phyloP scores from a whole-genome alignment of 345 rosid genomes.

The Excoecaria cochinchinensis region DNA sequence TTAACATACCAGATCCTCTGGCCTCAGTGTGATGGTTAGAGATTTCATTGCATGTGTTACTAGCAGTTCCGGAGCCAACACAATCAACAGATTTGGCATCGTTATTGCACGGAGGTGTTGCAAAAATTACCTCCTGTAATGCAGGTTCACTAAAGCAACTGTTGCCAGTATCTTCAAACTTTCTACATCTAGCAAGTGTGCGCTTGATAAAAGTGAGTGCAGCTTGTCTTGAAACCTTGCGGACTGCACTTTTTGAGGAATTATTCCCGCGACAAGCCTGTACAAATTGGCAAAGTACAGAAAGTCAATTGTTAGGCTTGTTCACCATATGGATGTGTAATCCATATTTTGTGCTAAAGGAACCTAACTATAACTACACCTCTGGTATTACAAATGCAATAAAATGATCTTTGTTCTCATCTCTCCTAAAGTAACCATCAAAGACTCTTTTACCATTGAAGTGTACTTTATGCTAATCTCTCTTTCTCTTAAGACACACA shows the following conservation, averaged over 20 bases:
- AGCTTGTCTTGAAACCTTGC: conserved; percentile 75
- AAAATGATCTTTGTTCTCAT: neutral
- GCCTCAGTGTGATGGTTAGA: conserved; percentile 68
- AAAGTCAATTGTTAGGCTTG: neutral
- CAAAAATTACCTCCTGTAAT: conserved; percentile 66
- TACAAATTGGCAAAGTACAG: conserved; percentile 11
- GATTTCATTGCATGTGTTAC: conserved; percentile 77
- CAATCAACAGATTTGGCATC: conserved; percentile 80
- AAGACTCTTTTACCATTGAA: neutral
- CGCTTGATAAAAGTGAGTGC: conserved; percentile 70
- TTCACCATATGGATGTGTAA: neutral
- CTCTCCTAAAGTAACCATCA: neutral
- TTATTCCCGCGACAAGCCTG: conserved; percentile 79
- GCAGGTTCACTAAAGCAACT: conserved; percentile 79
- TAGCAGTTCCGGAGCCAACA: conserved; percentile 95
- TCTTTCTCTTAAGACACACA: neutral
- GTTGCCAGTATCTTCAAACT: conserved; percentile 72
- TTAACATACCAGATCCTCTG: conserved; percentile 70
- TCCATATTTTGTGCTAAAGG: neutral
- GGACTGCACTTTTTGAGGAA: conserved; percentile 54
- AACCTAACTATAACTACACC: neutral
- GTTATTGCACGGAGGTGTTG: conserved; percentile 54
- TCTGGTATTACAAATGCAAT: neutral
- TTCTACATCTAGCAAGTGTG: conserved; percentile 67
- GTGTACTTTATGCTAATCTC: neutral